Base-by-base conservation (phyloP, 2,329 filamentous ascomycete species). In the Claviceps arundinis region DNA sequence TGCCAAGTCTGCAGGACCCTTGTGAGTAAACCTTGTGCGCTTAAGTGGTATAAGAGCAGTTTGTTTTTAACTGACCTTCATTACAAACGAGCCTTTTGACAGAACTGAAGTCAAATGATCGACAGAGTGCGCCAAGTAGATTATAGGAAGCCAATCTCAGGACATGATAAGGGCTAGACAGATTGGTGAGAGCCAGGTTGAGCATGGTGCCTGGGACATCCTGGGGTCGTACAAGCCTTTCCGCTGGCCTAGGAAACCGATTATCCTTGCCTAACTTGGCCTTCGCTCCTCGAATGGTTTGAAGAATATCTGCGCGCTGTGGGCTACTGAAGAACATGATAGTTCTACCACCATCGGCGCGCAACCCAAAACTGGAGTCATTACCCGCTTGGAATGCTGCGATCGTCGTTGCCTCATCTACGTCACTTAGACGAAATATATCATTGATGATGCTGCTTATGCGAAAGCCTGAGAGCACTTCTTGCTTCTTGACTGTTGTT, bases 281-380 rank as follows among this genome's bases (percentile, higher is more conserved):
- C 62, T 84, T 85, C 44, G 81, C 81, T 9, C 69, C 71, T 37
- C 80, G 75, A 50, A 86, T 81, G 11, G 77, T 76, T 62, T 81
- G 77, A 3, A 86, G 68, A 19, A 86, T 73, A 55, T 85, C 82
- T 6, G 69, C 62, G 62, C 82, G 84, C 61, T 78, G 79, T 1
- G 80, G 72, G 57, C 82, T 85, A 17, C 81, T 82, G 62, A 86
- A 86, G 61, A 81, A 84, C 81, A 86, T 84, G 50, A 84, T 76
- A 48, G 84, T 81, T 65, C 82, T 84, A 58, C 82, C 82, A 56
- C 80, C 82, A 58, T 86, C 82, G 2, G 81, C 81, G 48, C 81
- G 74, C 30, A 86, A 67, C 1, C 81, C 82, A 63, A 86, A 86
- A 1, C 81, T 77, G 3, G 78, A 80, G 56, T 85, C 81, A 53